These are phyloP conservation scores for Pyronema omphalodes DNA, from an alignment of 495 filamentous ascomycete species.

Conservation along the genomic window DNA sequence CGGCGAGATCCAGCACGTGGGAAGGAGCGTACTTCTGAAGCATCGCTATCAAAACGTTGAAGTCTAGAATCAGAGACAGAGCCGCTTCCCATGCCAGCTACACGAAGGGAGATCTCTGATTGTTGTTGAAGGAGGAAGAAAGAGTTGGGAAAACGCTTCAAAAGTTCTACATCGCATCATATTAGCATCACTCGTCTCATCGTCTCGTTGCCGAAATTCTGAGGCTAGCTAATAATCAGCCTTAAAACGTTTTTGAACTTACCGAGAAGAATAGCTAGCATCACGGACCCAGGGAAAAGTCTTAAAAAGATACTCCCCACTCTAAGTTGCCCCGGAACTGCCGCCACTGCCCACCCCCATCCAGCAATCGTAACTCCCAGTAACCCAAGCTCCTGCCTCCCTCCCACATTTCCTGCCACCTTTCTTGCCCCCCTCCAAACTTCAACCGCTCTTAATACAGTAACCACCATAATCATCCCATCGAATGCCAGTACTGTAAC, in stretches of 20 bases:
- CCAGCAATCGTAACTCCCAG: background rate
- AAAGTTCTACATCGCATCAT: too few species aligned
- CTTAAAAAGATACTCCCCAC: constrained; percentile 19
- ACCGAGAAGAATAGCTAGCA: constrained; percentile 16
- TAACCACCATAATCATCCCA: constrained; percentile 8
- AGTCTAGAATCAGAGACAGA: too few species aligned
- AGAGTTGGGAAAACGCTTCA: too few species aligned
- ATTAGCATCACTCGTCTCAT: too few species aligned
- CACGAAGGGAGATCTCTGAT: too few species aligned
- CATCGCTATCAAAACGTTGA: too few species aligned
- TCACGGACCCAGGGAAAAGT: constrained; percentile 15
- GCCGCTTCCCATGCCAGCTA: too few species aligned
- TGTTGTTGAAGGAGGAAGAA: too few species aligned
- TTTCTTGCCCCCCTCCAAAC: constrained; percentile 7
- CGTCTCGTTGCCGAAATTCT: too few species aligned
- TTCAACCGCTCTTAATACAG: constrained; percentile 11
- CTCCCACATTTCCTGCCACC: constrained; percentile 10
- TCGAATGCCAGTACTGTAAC: constrained; percentile 13
- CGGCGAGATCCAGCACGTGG: too few species aligned
- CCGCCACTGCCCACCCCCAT: constrained; percentile 4
- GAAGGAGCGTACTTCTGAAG: too few species aligned
- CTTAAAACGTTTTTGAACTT: background rate
- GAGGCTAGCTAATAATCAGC: background rate
- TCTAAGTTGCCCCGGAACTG: constrained; percentile 13
- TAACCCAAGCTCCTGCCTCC: constrained; percentile 10